phyloP scores from a whole-genome alignment of 2,329 filamentous ascomycete species.

The Sphaerulina vaccinii region DNA sequence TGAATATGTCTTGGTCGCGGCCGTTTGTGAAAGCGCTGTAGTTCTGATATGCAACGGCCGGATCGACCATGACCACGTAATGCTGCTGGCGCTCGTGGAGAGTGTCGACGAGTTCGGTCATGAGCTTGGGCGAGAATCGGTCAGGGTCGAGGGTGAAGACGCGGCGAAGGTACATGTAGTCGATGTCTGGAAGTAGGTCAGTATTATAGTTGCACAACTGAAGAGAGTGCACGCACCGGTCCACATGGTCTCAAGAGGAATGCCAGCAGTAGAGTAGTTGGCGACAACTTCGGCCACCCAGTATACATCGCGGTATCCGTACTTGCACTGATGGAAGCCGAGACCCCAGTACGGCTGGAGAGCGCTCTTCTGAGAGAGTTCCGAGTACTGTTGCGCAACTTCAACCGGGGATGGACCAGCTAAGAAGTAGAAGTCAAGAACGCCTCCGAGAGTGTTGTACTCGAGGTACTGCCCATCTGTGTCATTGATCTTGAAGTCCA shows the following conservation, averaged over 20 bases:
- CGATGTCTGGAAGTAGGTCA: slow-evolving; percentile 34
- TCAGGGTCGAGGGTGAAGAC: slow-evolving; percentile 66
- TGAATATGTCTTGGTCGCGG: slow-evolving; percentile 55
- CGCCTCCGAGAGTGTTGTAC: slow-evolving; percentile 75
- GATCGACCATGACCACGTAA: slow-evolving; percentile 69
- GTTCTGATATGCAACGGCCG: slow-evolving; percentile 52
- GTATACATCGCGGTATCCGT: slow-evolving; percentile 57
- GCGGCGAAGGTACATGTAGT: slow-evolving; percentile 46
- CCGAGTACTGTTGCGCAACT: slow-evolving; percentile 51
- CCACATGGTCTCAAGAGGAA: slow-evolving; percentile 72
- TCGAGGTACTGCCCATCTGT: slow-evolving; percentile 68
- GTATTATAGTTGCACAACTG: background rate
- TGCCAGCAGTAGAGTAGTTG: slow-evolving; percentile 62
- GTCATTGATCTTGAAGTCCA: slow-evolving; percentile 73
- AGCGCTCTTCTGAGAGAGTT: slow-evolving; percentile 49
- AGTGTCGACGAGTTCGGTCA: slow-evolving; percentile 62
- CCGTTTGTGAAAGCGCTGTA: slow-evolving; percentile 63
- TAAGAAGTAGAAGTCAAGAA: slow-evolving; percentile 64
- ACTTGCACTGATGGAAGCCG: slow-evolving; percentile 54
- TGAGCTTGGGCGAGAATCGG: slow-evolving; percentile 59
- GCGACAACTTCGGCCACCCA: slow-evolving; percentile 65
- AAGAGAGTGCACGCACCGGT: slow-evolving; percentile 52
- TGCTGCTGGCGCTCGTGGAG: slow-evolving; percentile 46
- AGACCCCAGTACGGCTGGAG: slow-evolving; percentile 55
- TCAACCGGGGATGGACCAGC: slow-evolving; percentile 48